Base-by-base conservation (phyloP, 2,329 filamentous ascomycete genomes). In the Penicillium sp. region DNA sequence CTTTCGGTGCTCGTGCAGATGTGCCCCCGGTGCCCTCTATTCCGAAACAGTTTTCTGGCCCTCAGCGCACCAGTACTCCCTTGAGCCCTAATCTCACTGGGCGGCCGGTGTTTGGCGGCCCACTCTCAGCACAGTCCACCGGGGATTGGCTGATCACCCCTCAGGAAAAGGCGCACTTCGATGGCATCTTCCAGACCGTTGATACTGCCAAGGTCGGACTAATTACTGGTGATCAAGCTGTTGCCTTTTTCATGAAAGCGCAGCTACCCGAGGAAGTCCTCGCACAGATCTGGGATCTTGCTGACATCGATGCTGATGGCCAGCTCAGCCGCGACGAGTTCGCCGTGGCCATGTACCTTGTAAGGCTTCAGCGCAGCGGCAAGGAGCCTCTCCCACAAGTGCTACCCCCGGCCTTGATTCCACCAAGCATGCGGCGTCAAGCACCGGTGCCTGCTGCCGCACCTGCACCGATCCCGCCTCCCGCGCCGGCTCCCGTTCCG, bases 291-390 rank as follows among this genome's bases (percentile, higher is more conserved):
- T 99, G 95, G 95, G 95, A 99, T 74, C 85, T 99, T 34, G 90
- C 95, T 14, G 95, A 99, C 76, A 92, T 97, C 76, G 92, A 91
- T 71, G 95, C 92, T 7, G 90, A 93, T 67, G 95, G 95, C 11
- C 88, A 90, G 58, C 81, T 99, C 58, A 92, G 85, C 49, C 87
- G 86, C 68, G 95, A 99, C 67, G 93, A 96, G 69, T 99, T 99
- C 73, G 92, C 95, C 0, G 92, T 99, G 49, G 94, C 95, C 55
- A 97, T 99, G 93, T 96, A 96, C 73, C 83, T 99, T 53, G 97
- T 99, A 69, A 87, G 93, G 62, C 91, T 96, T 74, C 93, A 97
- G 74, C 86, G 93, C 55, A 90, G 85, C 64, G 89, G 88, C 63
- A 86, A 87, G 58, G 86, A 88, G 57, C 80, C 86, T 31, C 77